These are phyloP conservation scores for Podaxis carcinomalis DNA, from an alignment of 768 basidiomycete genomes.

Conservation along the genomic window DNA sequence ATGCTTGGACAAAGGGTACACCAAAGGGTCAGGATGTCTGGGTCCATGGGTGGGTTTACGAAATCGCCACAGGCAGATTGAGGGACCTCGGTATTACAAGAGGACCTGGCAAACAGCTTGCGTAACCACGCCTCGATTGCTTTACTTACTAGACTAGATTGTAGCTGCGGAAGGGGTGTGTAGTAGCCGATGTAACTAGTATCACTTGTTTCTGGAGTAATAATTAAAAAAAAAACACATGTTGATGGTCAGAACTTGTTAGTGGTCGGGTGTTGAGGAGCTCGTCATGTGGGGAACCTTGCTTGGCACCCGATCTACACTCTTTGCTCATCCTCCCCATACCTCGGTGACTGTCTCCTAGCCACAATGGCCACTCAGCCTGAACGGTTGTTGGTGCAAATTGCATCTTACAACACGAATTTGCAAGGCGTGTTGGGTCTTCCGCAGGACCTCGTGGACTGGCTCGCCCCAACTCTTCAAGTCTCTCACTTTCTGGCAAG, in stretches of 20 bases:
- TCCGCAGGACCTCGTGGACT: slow-evolving; percentile 86
- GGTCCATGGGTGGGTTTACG: slow-evolving; percentile 75
- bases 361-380: slow-evolving; percentile 7
- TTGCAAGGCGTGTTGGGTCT: slow-evolving; percentile 71
- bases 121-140: not conserved
- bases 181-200: not conserved
- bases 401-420: slow-evolving; percentile 90
- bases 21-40: slow-evolving; percentile 40
- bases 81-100: slow-evolving; percentile 50
- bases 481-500: slow-evolving; percentile 69
- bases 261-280: not conserved
- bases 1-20: slow-evolving; percentile 44
- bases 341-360: not conserved
- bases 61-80: slow-evolving; percentile 53
- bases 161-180: not conserved
- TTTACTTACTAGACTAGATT: not conserved
- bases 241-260: not conserved
- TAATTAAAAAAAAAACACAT: not conserved
- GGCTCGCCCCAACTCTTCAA: slow-evolving; percentile 81
- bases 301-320: not conserved
- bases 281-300: not conserved
- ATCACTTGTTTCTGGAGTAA: not conserved
- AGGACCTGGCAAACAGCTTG: slow-evolving; percentile 25
- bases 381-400: slow-evolving; percentile 60
- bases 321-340: not conserved